These are phyloP conservation scores for Colletotrichum kahawae DNA, from an alignment of 2,329 filamentous ascomycete genomes.

Conservation along the genomic window DNA sequence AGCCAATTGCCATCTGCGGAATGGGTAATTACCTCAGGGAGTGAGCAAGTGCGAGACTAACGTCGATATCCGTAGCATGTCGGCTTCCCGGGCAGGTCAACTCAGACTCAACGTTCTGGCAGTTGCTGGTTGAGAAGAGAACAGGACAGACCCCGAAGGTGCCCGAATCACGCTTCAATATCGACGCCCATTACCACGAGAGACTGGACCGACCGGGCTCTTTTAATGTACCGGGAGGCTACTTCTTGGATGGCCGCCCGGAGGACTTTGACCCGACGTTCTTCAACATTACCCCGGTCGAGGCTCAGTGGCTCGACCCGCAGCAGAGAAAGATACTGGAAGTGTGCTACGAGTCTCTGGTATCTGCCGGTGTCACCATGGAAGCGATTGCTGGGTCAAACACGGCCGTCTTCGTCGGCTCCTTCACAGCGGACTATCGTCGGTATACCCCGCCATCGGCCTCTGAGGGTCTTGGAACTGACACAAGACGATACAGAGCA, in stretches of 20 bases:
- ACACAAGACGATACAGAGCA: slow-evolving; percentile 9
- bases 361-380: slow-evolving; percentile 34
- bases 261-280: slow-evolving; percentile 39
- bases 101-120: slow-evolving; percentile 38
- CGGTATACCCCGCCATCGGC: too few species aligned
- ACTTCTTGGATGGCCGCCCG: slow-evolving; percentile 31
- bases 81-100: slow-evolving; percentile 39
- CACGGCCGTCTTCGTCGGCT: slow-evolving; percentile 33
- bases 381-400: slow-evolving; percentile 28
- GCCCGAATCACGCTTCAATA: background rate
- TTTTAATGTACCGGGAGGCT: slow-evolving; percentile 22
- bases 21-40: too few species aligned
- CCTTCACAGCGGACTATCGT: slow-evolving; percentile 28
- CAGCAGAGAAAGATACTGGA: slow-evolving; percentile 46
- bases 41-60: too few species aligned
- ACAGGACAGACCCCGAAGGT: background rate
- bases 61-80: slow-evolving; percentile 27
- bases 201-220: background rate
- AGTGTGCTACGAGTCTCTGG: slow-evolving; percentile 45
- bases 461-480: too few species aligned
- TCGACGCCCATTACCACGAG: background rate
- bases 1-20: too few species aligned
- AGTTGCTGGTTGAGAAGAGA: slow-evolving; percentile 24
- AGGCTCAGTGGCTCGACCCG: slow-evolving; percentile 46
- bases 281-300: slow-evolving; percentile 42